A percentile compares a stretch with the other conserved stretches of the same genome.
phyloP scores from a whole-genome alignment of 768 basidiomycete species.

The Tricholoma hemisulphureum region DNA sequence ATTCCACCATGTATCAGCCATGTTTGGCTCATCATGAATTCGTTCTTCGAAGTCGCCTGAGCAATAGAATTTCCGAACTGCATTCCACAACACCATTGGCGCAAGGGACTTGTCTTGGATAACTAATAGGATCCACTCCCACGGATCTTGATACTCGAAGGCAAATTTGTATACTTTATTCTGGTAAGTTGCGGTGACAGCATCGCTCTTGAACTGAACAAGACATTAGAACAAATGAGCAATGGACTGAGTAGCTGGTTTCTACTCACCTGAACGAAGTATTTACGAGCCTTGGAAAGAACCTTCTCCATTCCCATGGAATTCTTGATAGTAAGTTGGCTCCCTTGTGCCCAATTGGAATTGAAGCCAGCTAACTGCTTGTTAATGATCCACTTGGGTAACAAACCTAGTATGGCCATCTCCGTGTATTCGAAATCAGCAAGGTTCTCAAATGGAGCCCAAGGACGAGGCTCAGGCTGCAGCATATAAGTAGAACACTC shows the following conservation, averaged over 20 bases:
- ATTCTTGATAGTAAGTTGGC: conserved; percentile 19
- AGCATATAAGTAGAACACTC: conserved; percentile 1
- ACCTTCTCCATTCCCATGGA: conserved; percentile 18
- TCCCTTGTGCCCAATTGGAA: conserved; percentile 14
- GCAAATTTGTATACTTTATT: conserved; percentile 12
- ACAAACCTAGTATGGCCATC: conserved; percentile 2
- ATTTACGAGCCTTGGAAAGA: conserved; percentile 18
- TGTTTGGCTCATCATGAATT: conserved; percentile 27
- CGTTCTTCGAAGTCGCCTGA: conserved; percentile 11
- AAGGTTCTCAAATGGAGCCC: conserved; percentile 12
- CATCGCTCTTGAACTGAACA: conserved; percentile 18
- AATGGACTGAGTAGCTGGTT: neutral
- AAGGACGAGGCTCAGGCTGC: conserved; percentile 7
- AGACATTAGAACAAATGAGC: neutral
- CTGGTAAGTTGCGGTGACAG: conserved; percentile 14
- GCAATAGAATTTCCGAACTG: conserved; percentile 25
- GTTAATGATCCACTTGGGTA: conserved; percentile 12
- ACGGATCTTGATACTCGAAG: conserved; percentile 29
- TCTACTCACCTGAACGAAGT: conserved; percentile 17
- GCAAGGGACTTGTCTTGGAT: conserved; percentile 21
- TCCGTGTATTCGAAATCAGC: conserved; percentile 17
- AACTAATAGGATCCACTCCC: conserved; percentile 24
- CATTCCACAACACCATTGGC: conserved; percentile 15
- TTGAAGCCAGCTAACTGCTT: conserved; percentile 17
- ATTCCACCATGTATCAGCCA: conserved; percentile 29